Evolutionary conservation across 306 rosid genomes (phyloP).

Genomic region (Luffa aegyptiaca): DNA sequence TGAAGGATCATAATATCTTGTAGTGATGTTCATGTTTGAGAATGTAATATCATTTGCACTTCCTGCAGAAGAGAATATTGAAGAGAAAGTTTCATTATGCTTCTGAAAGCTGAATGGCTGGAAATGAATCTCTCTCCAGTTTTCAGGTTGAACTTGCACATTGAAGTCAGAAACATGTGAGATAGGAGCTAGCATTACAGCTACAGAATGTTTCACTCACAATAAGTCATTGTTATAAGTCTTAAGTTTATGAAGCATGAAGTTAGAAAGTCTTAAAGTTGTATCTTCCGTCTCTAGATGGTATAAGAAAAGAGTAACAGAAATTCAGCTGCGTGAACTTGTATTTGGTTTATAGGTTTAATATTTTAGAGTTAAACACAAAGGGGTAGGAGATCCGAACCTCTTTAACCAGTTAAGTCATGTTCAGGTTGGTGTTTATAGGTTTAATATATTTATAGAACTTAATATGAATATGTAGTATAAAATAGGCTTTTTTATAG

Average conservation of each 20-base stretch:
- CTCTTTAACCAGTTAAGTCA: too few species aligned
- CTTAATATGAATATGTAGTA: too few species aligned
- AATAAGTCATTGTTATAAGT: too few species aligned
- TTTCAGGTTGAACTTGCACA: neutral
- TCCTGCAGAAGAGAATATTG: conserved; percentile 35
- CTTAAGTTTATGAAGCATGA: neutral
- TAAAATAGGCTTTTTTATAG: too few species aligned
- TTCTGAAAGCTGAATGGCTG: neutral
- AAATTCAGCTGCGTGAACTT: neutral
- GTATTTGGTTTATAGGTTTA: neutral
- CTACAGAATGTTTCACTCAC: neutral
- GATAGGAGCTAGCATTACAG: neutral
- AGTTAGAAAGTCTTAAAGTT: neutral
- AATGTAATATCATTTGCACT: conserved; percentile 71
- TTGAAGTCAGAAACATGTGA: neutral
- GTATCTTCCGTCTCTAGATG: neutral
- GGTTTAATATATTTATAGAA: too few species aligned
- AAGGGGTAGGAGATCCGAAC: too few species aligned
- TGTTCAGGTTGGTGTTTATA: too few species aligned
- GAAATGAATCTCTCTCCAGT: neutral
- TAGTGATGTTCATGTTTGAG: conserved; percentile 83
- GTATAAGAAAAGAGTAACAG: neutral
- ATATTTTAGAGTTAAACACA: too few species aligned
- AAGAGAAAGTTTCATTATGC: neutral
- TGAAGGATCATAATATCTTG: conserved; percentile 82